Evolutionary conservation across 345 rosid genomes (phyloP).

Genomic region (Brassica nigra): DNA sequence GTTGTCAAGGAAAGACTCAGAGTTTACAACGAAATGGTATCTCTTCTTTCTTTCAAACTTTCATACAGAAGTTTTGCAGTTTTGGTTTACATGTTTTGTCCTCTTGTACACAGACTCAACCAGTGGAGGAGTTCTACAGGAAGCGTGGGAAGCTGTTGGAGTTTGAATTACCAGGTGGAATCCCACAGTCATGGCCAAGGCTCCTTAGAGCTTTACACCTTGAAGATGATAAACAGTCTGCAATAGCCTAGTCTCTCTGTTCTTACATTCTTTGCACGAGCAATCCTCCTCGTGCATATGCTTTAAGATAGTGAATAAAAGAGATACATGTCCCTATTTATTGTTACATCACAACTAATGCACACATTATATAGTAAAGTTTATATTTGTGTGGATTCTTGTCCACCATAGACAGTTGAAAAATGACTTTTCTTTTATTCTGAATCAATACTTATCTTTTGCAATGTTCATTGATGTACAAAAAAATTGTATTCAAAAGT

Average conservation of each 20-base stretch:
- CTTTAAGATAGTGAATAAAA: slow-evolving; percentile 33
- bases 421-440: neutral
- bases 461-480: neutral
- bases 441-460: neutral
- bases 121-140: slow-evolving; percentile 90
- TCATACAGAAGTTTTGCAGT: neutral
- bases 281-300: slow-evolving; percentile 18
- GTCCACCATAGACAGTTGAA: slow-evolving; percentile 9
- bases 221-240: slow-evolving; percentile 65
- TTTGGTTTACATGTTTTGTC: neutral
- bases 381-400: neutral
- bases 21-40: slow-evolving; percentile 75
- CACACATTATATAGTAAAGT: neutral
- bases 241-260: slow-evolving; percentile 51
- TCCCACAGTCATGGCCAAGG: slow-evolving; percentile 95
- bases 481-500: neutral
- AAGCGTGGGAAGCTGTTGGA: slow-evolving; percentile 74
- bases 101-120: slow-evolving; percentile 56
- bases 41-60: neutral
- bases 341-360: slow-evolving; percentile 4
- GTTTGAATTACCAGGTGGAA: slow-evolving; percentile 96
- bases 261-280: slow-evolving; percentile 41
- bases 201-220: slow-evolving; percentile 86
- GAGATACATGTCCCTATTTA: slow-evolving; percentile 11
- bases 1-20: slow-evolving; percentile 85